phyloP scores from a whole-genome alignment of 495 filamentous ascomycete species.

The Neurospora terricola region DNA sequence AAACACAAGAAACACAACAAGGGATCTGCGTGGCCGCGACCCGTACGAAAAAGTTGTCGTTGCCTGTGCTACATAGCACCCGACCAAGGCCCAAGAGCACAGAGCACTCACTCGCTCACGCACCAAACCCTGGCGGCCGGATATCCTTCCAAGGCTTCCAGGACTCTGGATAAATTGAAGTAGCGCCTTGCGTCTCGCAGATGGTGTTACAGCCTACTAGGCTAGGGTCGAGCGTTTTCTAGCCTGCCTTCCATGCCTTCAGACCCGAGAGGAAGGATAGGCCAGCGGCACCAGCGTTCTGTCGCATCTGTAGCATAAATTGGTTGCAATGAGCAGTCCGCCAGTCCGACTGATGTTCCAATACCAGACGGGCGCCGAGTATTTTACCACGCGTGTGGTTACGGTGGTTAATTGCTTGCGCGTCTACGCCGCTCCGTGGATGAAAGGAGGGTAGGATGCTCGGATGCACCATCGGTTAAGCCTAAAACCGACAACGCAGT shows the following conservation, averaged over 20 bases:
- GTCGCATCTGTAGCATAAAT: not conserved
- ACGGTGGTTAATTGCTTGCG: not conserved
- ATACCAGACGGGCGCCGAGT: not conserved
- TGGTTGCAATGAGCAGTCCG: not conserved
- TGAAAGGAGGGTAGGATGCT: not conserved
- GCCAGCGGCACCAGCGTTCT: not conserved
- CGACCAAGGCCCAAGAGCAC: not conserved
- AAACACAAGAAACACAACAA: not conserved
- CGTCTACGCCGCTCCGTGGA: not conserved
- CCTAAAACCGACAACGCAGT: not conserved
- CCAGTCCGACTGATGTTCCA: not conserved
- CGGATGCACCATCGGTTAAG: not conserved
- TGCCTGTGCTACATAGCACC: not conserved
- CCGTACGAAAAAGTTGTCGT: not conserved
- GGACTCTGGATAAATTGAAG: not conserved
- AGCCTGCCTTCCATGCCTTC: not conserved
- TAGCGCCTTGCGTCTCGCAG: not conserved
- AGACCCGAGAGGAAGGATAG: not conserved
- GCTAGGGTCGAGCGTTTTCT: not conserved
- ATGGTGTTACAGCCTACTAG: not conserved
- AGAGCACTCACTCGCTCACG: not conserved
- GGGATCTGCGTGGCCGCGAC: not conserved
- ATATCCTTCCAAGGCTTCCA: not conserved
- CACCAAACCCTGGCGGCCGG: not conserved
- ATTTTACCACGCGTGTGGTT: not conserved